Base-by-base conservation (phyloP, 2,329 filamentous ascomycete species). In the Coniochaeta pulveracea region DNA sequence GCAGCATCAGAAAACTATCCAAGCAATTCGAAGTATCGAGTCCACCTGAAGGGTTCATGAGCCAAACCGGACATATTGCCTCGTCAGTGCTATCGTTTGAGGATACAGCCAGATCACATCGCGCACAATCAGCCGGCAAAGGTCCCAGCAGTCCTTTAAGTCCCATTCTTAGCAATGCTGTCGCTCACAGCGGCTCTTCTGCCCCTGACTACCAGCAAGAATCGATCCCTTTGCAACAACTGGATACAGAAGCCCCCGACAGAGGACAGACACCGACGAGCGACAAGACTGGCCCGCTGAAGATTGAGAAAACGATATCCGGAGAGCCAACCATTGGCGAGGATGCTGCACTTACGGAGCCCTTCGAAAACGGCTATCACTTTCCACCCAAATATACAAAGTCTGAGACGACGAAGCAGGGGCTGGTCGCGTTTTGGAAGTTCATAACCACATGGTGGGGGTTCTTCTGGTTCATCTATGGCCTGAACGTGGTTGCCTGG, bases 401-500 rank as follows among this genome's bases (percentile, higher is more conserved):
- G 60, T 66, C 60, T 22, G 69, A 75, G 37, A 69, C 76, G 2
- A 70, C 72, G 2, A 58, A 54, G 14, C 72, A 76, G 34, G 72
- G 69, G 2, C 48, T 76, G 10, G 59, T 65, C 18, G 67, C 72
- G 0, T 84, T 82, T 48, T 79, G 75, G 73, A 69, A 72, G 34
- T 93, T 85, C 60, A 72, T 81, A 45, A 60, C 71, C 23, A 93
- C 84, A 0, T 80, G 80, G 0, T 55, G 82, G 35, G 85, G 85
- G 3, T 85, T 91, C 50, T 60, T 84, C 34, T 72, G 89, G 25
- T 81, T 77, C 3, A 53, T 93, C 5, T 93, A 93, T 54, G 76
- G 80, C 10, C 67, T 91, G 37, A 88, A 89, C 42, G 71, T 93
- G 14, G 73, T 93, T 8, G 86, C 82, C 1, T 93, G 85, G 85